These are phyloP conservation scores for Incumbomyces lentus DNA, from an alignment of 2,329 filamentous ascomycete species.

Conservation along the genomic window DNA sequence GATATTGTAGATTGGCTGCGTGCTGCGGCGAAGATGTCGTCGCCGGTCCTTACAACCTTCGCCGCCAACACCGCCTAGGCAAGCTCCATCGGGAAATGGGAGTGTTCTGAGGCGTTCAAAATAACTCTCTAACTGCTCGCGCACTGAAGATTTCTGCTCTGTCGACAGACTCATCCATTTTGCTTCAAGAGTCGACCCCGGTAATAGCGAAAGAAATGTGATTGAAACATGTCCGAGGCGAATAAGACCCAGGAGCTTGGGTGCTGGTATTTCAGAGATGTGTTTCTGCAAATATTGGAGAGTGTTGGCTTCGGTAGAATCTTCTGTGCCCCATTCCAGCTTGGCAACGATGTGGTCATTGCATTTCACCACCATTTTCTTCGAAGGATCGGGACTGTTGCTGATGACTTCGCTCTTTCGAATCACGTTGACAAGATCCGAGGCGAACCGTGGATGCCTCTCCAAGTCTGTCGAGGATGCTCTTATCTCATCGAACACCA, in stretches of 20 bases:
- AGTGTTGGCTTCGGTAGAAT: not conserved
- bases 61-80: not conserved
- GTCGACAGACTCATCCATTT: not conserved
- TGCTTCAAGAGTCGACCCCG: not conserved
- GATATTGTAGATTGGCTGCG: not conserved
- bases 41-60: not conserved
- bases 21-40: not conserved
- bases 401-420: not conserved
- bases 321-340: not conserved
- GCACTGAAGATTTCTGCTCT: not conserved
- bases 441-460: no score
- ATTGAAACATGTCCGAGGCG: slow-evolving; percentile 18
- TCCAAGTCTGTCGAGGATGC: no score
- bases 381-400: not conserved
- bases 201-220: slow-evolving; percentile 4
- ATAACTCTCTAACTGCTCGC: not conserved
- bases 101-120: not conserved
- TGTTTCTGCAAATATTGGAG: slow-evolving; percentile 19
- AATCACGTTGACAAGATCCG: no score
- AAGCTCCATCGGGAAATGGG: not conserved
- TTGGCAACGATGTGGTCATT: not conserved
- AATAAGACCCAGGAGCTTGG: slow-evolving; percentile 23
- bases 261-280: slow-evolving; percentile 22
- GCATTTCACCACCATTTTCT: not conserved
- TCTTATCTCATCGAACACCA: no score